Conservation (phyloP, 495 filamentous ascomycete genomes). For the Cladorrhinum samala region DNA sequence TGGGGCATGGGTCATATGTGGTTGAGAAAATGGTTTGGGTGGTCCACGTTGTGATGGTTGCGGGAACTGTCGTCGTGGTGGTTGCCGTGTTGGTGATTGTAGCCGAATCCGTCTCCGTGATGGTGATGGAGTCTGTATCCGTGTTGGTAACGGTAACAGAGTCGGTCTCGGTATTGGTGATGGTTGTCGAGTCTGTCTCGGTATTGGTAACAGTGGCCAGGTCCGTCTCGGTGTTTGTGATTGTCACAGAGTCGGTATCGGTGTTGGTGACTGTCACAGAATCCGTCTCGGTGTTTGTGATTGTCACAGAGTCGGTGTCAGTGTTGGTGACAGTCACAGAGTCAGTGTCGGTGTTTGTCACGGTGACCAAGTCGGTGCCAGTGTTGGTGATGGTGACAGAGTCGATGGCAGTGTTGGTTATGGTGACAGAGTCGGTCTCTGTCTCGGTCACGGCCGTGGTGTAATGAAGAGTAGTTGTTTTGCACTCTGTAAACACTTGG, state of each 20-base stretch:
- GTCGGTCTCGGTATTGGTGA: constrained; percentile 9
- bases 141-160: constrained; percentile 8
- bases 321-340: constrained; percentile 8
- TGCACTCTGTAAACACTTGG: background rate
- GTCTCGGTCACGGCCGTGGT: background rate
- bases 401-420: constrained; percentile 9
- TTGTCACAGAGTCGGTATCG: constrained; percentile 7
- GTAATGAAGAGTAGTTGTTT: constrained; percentile 5
- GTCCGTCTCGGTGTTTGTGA: constrained; percentile 2
- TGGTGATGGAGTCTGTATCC: constrained; percentile 2
- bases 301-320: constrained; percentile 3
- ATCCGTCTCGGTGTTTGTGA: constrained; percentile 9
- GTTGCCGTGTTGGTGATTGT: constrained; percentile 10
- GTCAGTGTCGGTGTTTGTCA: constrained; percentile 6
- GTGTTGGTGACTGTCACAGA: constrained; percentile 10
- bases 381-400: constrained; percentile 1
- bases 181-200: constrained; percentile 3
- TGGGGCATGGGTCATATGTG: constrained; percentile 21
- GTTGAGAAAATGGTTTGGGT: constrained; percentile 17
- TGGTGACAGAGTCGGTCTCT: background rate
- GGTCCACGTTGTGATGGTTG: constrained; percentile 7
- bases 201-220: constrained; percentile 1
- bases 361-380: background rate
- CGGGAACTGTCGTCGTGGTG: constrained; percentile 6
- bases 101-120: constrained; percentile 5